Evolutionary conservation across 768 basidiomycete species (phyloP).

Genomic region (Tulasnella sp.): DNA sequence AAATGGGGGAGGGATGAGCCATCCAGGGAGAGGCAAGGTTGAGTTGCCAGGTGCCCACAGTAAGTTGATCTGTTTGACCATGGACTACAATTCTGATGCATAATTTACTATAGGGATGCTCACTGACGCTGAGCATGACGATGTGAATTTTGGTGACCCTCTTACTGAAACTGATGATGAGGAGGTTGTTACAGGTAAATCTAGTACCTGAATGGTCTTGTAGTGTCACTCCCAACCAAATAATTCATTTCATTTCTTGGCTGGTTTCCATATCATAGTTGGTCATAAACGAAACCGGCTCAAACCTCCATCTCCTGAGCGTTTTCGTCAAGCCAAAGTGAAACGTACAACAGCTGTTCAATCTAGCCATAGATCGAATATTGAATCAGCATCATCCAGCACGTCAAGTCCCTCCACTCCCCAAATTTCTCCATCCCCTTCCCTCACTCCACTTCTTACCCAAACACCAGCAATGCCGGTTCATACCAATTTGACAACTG

Average conservation of each 20-base stretch:
- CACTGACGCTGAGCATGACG: neutral
- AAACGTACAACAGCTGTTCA: neutral
- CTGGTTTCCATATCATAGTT: neutral
- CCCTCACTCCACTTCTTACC: too few species aligned
- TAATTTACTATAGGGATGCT: neutral
- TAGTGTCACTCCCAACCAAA: neutral
- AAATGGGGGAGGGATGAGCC: neutral
- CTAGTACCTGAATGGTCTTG: neutral
- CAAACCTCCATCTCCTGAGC: neutral
- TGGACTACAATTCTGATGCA: neutral
- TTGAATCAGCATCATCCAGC: neutral
- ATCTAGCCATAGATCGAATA: neutral
- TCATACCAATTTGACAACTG: too few species aligned
- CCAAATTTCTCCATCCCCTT: too few species aligned
- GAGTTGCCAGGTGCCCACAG: neutral
- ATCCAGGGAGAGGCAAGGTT: neutral
- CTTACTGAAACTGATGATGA: neutral
- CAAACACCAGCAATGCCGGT: too few species aligned
- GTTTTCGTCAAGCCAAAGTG: neutral
- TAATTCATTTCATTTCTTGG: neutral
- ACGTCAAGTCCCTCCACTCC: too few species aligned
- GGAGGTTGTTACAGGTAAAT: neutral
- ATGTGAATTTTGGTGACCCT: neutral
- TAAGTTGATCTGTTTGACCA: neutral
- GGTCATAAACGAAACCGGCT: neutral